phyloP scores from a whole-genome alignment of 2,329 filamentous ascomycete species.

The Arthrobotrys sphaeroides region DNA sequence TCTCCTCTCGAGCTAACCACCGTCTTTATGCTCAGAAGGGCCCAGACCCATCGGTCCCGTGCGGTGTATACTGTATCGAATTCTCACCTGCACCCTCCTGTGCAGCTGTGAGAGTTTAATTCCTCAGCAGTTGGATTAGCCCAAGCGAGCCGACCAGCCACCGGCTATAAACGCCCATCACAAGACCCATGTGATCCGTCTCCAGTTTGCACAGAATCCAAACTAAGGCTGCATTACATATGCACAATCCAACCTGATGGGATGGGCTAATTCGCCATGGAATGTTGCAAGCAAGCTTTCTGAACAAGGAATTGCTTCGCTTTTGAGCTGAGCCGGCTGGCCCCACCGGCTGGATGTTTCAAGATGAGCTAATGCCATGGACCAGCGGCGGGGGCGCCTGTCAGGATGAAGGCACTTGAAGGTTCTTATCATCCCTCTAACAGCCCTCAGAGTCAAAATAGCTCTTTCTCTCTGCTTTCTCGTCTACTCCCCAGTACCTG shows the following conservation, averaged over 20 bases:
- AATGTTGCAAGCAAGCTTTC: conserved; percentile 4
- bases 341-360: conserved; percentile 11
- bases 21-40: neutral
- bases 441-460: neutral
- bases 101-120: too few species aligned
- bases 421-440: neutral
- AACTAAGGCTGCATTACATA: neutral
- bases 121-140: too few species aligned
- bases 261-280: neutral
- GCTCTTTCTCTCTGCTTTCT: neutral
- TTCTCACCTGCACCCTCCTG: too few species aligned
- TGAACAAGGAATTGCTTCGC: neutral
- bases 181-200: neutral
- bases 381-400: conserved; percentile 1
- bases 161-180: neutral
- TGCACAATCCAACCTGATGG: neutral
- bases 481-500: neutral
- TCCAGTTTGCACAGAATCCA: neutral
- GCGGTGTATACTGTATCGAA: neutral
- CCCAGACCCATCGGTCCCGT: neutral
- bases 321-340: conserved; percentile 2
- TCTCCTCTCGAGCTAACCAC: neutral
- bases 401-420: neutral
- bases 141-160: conserved; percentile 14
- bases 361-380: neutral